Conservation (phyloP, 345 rosid species). For the Brassica rapa region DNA sequence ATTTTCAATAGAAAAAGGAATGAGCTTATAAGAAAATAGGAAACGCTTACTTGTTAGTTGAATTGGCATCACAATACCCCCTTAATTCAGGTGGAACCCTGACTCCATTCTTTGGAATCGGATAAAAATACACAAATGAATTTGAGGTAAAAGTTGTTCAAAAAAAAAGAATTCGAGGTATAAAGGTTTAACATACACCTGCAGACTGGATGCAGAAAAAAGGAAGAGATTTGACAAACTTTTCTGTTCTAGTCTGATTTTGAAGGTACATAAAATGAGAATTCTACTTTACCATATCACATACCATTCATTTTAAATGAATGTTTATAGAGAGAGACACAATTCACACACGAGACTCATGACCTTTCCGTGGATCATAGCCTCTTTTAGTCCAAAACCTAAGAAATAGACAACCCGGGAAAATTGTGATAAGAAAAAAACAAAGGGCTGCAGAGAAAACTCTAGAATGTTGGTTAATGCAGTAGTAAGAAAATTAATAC, state of each 20-base stretch:
- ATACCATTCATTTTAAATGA: no score
- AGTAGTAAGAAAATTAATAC: constrained; percentile 5
- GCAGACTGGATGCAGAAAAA: neutral
- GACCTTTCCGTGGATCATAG: constrained; percentile 95
- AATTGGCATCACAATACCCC: constrained; percentile 56
- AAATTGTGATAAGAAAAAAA: constrained; percentile 76
- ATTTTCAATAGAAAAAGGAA: neutral
- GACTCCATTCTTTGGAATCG: constrained; percentile 87
- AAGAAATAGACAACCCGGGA: constrained; percentile 80
- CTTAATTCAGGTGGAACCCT: constrained; percentile 77
- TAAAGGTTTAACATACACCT: neutral
- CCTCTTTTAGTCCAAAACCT: constrained; percentile 96
- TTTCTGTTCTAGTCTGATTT: neutral
- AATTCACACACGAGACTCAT: constrained; percentile 73
- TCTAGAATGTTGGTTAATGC: neutral
- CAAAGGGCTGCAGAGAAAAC: constrained; percentile 45
- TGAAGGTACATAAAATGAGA: neutral
- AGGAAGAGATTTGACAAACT: neutral
- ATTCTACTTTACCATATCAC: constrained; percentile 29
- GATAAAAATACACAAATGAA: constrained; percentile 21
- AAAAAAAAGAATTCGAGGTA: neutral
- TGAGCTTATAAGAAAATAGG: constrained; percentile 6
- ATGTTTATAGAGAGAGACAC: no score
- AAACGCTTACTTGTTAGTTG: constrained; percentile 54
- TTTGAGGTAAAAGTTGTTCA: neutral